These are phyloP conservation scores for Globisporangium cylindrosporum DNA, from an alignment of 352 stramenopile species.

Conservation along the genomic window DNA sequence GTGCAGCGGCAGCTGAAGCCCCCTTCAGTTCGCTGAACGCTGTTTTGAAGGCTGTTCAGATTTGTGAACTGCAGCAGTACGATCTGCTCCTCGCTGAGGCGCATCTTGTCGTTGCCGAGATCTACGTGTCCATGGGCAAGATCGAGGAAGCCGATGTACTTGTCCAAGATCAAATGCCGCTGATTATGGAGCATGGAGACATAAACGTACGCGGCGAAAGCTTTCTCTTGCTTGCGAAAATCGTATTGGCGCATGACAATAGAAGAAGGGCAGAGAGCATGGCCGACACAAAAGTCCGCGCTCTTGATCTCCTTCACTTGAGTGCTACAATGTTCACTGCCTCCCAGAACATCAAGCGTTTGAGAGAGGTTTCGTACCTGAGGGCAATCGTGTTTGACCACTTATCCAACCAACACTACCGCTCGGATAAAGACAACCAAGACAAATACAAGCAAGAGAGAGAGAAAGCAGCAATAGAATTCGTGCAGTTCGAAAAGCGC, in stretches of 20 bases:
- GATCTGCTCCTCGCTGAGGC: slow-evolving; percentile 57
- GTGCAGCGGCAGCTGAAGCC: slow-evolving; percentile 33
- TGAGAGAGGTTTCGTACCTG: slow-evolving; percentile 45
- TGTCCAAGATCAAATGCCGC: slow-evolving; percentile 55
- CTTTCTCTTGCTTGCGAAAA: slow-evolving; percentile 57
- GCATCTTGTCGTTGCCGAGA: slow-evolving; percentile 60
- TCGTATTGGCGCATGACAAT: slow-evolving; percentile 30
- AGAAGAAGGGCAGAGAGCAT: background rate
- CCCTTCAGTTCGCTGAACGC: slow-evolving; percentile 48
- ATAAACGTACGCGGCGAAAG: slow-evolving; percentile 54
- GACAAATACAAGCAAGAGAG: background rate
- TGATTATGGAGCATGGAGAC: slow-evolving; percentile 65
- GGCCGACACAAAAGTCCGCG: background rate
- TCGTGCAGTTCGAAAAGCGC: slow-evolving; percentile 27
- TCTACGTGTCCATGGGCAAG: slow-evolving; percentile 61
- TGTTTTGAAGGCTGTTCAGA: slow-evolving; percentile 39
- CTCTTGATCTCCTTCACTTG: slow-evolving; percentile 26
- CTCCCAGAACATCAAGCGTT: slow-evolving; percentile 30
- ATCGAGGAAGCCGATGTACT: slow-evolving; percentile 39
- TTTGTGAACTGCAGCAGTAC: slow-evolving; percentile 51
- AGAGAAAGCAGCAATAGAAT: slow-evolving; percentile 26
- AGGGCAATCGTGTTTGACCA: slow-evolving; percentile 42
- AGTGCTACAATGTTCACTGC: slow-evolving; percentile 32
- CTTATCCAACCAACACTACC: slow-evolving; percentile 4
- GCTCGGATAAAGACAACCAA: background rate